Evolutionary conservation across 2,329 filamentous ascomycete species (phyloP), one percentile per base, ranked within the genome.

Genomic region (Penicillium thymicola): DNA sequence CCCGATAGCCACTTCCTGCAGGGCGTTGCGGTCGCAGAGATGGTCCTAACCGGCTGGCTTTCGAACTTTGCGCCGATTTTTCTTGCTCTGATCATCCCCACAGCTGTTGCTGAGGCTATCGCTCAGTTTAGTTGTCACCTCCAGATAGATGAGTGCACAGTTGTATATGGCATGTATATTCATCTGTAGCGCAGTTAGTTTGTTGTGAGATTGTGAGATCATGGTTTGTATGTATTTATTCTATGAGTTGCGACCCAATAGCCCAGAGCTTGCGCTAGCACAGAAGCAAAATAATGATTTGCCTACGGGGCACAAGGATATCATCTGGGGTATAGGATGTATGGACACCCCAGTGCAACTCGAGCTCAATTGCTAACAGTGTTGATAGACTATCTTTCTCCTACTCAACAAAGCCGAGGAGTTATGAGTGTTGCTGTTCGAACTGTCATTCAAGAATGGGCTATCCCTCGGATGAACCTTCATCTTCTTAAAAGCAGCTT

Each of bases 381-480:
- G 5, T 54, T 14, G 5, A 40, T 32, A 68, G 67, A 66, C 47
- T 66, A 57, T 30, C 60, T 72, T 7, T 44, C 61, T 4, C 59
- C 70, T 1, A 51, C 61, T 21, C 59, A 70, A 45, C 69, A 72
- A 21, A 61, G 67, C 1, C 58, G 57, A n/a, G 70, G 70, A 7
- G 67, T 72, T 28, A 71, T 71, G 70, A 62, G 62, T 13, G 55
- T 53, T 11, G 67, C 59, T 3, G 46, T 69, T 25, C 47, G 46
- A 14, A 60, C 62, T 1, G 2, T 71, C 8, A 64, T 71, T 7
- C 44, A 55, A 7, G 63, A 71, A 23, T 66, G 69, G 60, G 61
- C 59, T 7, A 38, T 72, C 5, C 69, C 69, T 9, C 57, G 59
- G n/a, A 67, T 71, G 67, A 71, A 72, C 30, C 58, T 60, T 16